Conservation (phyloP, 495 filamentous ascomycete genomes). For the Aspergillus haitiensis region DNA sequence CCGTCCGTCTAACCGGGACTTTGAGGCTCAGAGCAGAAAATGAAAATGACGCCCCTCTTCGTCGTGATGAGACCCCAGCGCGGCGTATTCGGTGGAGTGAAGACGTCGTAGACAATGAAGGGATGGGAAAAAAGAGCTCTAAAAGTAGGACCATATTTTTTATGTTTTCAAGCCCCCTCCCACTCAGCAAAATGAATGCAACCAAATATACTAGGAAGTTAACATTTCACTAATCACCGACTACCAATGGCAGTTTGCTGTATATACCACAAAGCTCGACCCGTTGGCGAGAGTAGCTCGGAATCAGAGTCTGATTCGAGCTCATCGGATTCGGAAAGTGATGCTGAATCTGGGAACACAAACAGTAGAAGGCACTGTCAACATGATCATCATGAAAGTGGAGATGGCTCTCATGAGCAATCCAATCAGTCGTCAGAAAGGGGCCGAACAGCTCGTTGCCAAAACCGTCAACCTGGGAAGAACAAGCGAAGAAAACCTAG, state of each 20-base stretch:
- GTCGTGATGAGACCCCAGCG: slow-evolving; percentile 20
- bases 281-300: slow-evolving; percentile 81
- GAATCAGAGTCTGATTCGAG: slow-evolving; percentile 68
- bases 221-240: not conserved
- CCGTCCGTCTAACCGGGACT: slow-evolving; percentile 27
- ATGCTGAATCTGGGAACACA: slow-evolving; percentile 43
- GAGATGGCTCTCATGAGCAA: slow-evolving; percentile 12
- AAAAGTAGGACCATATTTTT: slow-evolving; percentile 63
- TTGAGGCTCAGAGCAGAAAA: slow-evolving; percentile 43
- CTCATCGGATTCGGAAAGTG: slow-evolving; percentile 62
- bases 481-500: slow-evolving; percentile 62
- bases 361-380: slow-evolving; percentile 17
- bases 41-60: slow-evolving; percentile 16
- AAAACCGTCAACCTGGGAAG: slow-evolving; percentile 36
- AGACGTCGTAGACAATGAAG: slow-evolving; percentile 95
- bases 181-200: too few species aligned
- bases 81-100: slow-evolving; percentile 84
- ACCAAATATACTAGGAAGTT: not conserved
- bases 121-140: slow-evolving; percentile 85
- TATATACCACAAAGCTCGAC: slow-evolving; percentile 88
- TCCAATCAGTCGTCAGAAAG: slow-evolving; percentile 35
- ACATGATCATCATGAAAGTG: slow-evolving; percentile 22
- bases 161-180: too few species aligned
- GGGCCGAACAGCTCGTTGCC: slow-evolving; percentile 26
- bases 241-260: slow-evolving; percentile 73